Base-by-base conservation (phyloP, 1,139 yeast species). In the Blastobotrys serpentis region DNA sequence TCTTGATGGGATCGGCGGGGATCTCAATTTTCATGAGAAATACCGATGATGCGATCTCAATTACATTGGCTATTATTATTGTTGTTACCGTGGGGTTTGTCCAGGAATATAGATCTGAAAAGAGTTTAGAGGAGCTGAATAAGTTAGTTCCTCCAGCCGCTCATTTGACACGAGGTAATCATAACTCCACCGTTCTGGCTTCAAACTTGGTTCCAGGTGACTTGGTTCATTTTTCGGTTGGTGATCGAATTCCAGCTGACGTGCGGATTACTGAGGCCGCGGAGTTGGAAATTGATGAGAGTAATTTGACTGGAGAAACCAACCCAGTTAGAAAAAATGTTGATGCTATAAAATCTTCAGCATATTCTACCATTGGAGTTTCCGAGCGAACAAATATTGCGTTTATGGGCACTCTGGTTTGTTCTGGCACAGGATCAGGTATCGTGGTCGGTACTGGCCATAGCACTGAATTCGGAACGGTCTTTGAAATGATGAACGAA, bases 191-290 rank as follows among this genome's bases (percentile, higher is more conserved):
- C n/a, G 89, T 87, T 2, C 72, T 89, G 57, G 98, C 98, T 0
- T 77, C 89, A 1, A 78, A 79, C 43, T 77, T 92, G 55, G 98
- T 92, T 21, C 98, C 98, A 2, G 98, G 98, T 45, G 98, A 92
- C 66, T 70, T 92, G 63, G 95, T 92, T 33, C 86, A 82, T 61
- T 86, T 92, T 60, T 68, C 82, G 37, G 92, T 88, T 49, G 98
- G 98, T 58, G 98, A 92, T 67, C 77, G 96, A 56, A 84, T 92
- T 48, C 98, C 98, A 1, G 98, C 98, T 0, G 98, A 92, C 67
- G 71, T 90, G 39, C 77, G 98, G 61, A 74, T 92, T 50, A 76
- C 82, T 2, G 84, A 84, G 52, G 81, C 95, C 1, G 84, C 80
- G 18, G 92, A 88, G 61, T 74, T 92, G 56, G 72, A 84, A 26